These are phyloP conservation scores for Graphilbum sp. DNA, from an alignment of 2,329 filamentous ascomycete species.

Conservation along the genomic window DNA sequence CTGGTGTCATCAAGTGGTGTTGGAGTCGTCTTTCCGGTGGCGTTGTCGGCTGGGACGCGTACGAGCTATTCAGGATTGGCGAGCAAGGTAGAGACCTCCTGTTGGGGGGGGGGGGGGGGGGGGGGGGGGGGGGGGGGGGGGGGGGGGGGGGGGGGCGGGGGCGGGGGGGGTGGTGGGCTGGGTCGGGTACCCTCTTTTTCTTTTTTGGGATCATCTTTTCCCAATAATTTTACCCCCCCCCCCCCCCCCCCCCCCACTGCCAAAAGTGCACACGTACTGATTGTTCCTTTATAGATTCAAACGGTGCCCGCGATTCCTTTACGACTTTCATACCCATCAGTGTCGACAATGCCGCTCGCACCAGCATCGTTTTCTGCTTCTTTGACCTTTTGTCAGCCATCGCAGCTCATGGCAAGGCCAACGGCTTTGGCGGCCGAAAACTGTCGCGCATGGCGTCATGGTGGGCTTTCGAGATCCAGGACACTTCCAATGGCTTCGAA, in stretches of 20 bases:
- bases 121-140: too few relatives aligned
- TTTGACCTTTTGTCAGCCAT: conserved; percentile 86
- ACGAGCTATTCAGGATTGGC: conserved; percentile 88
- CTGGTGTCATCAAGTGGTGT: conserved; percentile 94
- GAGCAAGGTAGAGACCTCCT: conserved; percentile 50
- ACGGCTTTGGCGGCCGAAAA: conserved; percentile 85
- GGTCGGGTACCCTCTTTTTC: too few relatives aligned
- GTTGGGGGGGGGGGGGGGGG: too few relatives aligned
- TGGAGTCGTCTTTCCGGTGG: conserved; percentile 87
- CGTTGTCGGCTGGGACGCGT: conserved; percentile 92
- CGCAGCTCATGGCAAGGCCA: conserved; percentile 82
- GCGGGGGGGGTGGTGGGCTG: too few relatives aligned
- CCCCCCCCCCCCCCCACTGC: too few relatives aligned
- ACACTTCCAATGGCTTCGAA: conserved; percentile 82
- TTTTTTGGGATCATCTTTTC: too few relatives aligned
- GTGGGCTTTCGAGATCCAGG: conserved; percentile 93
- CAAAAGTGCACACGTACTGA: too few relatives aligned
- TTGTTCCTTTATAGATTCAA: conserved; percentile 48
- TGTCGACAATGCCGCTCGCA: conserved; percentile 70
- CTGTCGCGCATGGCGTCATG: conserved; percentile 89
- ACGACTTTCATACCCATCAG: conserved; percentile 91
- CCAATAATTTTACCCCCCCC: too few relatives aligned
- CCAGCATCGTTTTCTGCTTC: conserved; percentile 86
- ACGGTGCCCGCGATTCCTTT: conserved; percentile 83
- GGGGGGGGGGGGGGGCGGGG: too few relatives aligned